A percentile compares a stretch with the other conserved stretches of the same genome.
Evolutionary conservation across 306 rosid genomes (phyloP).

Genomic region (Medicago arabica): DNA sequence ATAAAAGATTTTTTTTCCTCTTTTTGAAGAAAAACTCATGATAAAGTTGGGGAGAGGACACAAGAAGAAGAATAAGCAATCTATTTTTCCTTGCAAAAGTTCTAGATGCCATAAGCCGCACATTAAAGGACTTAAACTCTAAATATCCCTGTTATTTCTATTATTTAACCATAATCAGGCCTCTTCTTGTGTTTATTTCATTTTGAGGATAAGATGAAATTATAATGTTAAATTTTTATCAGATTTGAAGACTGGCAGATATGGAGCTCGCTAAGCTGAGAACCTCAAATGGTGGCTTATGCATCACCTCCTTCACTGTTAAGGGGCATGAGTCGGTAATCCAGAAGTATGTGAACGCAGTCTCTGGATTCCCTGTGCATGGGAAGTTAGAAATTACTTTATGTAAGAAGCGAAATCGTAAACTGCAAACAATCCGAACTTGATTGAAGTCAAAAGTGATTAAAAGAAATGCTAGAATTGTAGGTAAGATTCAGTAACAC

Average conservation of each 20-base stretch:
- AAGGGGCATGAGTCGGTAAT: conserved; percentile 93
- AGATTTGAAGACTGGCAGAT: conserved; percentile 77
- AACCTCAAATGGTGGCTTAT: conserved; percentile 83
- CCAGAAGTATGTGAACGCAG: conserved; percentile 87
- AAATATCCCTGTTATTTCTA: conserved; percentile 8
- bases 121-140: conserved; percentile 32
- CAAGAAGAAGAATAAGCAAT: background rate
- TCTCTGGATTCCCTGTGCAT: conserved; percentile 73
- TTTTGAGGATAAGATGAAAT: conserved; percentile 33
- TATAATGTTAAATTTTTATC: conserved; percentile 33
- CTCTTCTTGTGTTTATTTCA: conserved; percentile 27
- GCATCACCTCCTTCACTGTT: conserved; percentile 74
- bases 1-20: background rate
- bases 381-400: conserved; percentile 2
- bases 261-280: conserved; percentile 87
- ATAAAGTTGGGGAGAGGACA: background rate
- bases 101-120: conserved; percentile 34
- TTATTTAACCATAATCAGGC: conserved; percentile 22
- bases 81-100: conserved; percentile 24
- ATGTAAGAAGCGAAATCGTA: conserved; percentile 11
- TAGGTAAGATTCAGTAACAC: background rate
- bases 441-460: background rate
- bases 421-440: background rate
- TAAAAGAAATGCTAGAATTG: background rate
- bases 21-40: background rate